Evolutionary conservation across 129 eudicot genomes (phyloP), one percentile per base, ranked within the genome.

Genomic region (Solidago caesia): DNA sequence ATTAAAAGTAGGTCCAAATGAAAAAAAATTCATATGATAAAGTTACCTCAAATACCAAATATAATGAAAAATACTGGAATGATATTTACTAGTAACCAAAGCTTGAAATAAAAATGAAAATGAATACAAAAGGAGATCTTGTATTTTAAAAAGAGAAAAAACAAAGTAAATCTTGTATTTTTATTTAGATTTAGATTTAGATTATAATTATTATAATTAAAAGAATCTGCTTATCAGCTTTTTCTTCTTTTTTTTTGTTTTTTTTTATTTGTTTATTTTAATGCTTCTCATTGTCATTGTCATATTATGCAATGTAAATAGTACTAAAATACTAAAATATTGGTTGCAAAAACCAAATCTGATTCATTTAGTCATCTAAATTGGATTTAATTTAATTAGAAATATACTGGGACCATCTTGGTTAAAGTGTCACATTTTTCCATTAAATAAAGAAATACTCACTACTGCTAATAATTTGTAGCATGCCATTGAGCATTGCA

Each of bases 381-480:
- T 33, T 33, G 39, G 3, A 0, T 33, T 33, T 0, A 33, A 0
- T 21, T 21, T 33, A 33, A 3, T 33, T 33, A 33, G 21, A 33
- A 33, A 57, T 46, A 57, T 55, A 21, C 21, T 56, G 21, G 64
- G 71, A 64, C 71, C 69, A 46, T 25, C 61, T 14, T 7, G 47
- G 25, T 39, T 2, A 41, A 16, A 26, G 25, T 15, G 64, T 51
- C 79, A 64, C 64, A 21, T 44, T 64, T 75, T 10, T 53, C 71
- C n/a, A 75, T 7, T 1, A 16, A 6, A 21, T 48, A 48, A 6
- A 48, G 9, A 48, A 48, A 21, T 21, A 21, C 21, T 21, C 21
- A 21, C 0, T 21, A 21, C 21, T 21, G 21, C 21, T 0, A 21
- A 21, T 21, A 21, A 21, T 21, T 21, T 21, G 21, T 21, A 21